phyloP scores from a whole-genome alignment of 192 early-diverging fungal species.

The Chytriomyces confervae region DNA sequence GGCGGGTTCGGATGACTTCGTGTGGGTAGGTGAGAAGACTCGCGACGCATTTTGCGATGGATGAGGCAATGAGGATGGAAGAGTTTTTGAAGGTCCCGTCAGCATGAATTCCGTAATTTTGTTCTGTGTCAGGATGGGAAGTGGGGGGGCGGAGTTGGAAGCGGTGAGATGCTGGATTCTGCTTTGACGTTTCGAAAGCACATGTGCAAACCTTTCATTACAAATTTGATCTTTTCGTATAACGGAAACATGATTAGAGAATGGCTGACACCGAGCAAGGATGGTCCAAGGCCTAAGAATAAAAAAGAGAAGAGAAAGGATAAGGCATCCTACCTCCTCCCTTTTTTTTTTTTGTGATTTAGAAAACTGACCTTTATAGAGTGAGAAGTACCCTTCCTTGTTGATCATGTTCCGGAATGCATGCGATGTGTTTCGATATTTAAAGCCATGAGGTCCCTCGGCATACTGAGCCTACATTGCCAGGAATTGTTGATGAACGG shows the following conservation, averaged over 20 bases:
- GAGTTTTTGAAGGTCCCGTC: slow-evolving; percentile 41
- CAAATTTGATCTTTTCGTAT: slow-evolving; percentile 85
- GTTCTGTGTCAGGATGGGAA: slow-evolving; percentile 2
- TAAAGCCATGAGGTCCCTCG: slow-evolving; percentile 65
- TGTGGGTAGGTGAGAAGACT: slow-evolving; percentile 78
- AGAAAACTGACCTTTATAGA: slow-evolving; percentile 73
- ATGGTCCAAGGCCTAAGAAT: slow-evolving; percentile 70
- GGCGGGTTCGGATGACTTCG: not conserved
- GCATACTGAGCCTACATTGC: slow-evolving; percentile 1
- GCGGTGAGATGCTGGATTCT: not conserved
- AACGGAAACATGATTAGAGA: slow-evolving; percentile 95
- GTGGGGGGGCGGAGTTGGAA: not conserved
- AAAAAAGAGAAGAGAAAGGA: not conserved
- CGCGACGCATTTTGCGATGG: slow-evolving; percentile 87
- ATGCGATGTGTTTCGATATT: slow-evolving; percentile 81
- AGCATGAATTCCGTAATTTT: slow-evolving; percentile 16
- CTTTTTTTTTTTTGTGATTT: too few relatives aligned
- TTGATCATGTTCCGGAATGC: slow-evolving; percentile 78
- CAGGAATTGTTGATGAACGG: not conserved
- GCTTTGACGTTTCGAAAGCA: not conserved
- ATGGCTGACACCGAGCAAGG: slow-evolving; percentile 91
- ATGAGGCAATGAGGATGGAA: slow-evolving; percentile 79
- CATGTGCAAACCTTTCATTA: slow-evolving; percentile 29
- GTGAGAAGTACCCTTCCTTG: slow-evolving; percentile 79
- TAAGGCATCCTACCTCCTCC: too few relatives aligned